A percentile compares a stretch with the other conserved stretches of the same genome.
Conservation (phyloP, 1,139 yeast genomes). For the Blastobotrys raffinosifermentans region DNA sequence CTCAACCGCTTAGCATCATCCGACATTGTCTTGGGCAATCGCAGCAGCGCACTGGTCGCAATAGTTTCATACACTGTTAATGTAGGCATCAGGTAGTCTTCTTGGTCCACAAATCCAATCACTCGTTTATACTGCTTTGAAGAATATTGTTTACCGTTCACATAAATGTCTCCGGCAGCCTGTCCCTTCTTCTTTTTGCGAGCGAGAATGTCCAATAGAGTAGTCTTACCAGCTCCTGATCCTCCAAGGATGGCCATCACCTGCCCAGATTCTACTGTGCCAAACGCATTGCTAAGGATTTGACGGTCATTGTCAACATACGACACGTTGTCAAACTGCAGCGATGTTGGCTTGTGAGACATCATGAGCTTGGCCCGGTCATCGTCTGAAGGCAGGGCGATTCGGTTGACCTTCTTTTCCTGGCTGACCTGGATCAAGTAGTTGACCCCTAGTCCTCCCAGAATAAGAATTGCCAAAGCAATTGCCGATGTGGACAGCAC, state of each 20-base stretch:
- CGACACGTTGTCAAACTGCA: constrained; percentile 66
- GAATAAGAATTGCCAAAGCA: constrained; percentile 36
- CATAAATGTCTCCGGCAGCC: constrained; percentile 56
- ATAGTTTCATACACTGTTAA: constrained; percentile 94
- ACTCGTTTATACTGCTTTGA: constrained; percentile 51
- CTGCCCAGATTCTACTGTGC: constrained; percentile 78
- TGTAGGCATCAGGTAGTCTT: constrained; percentile 84
- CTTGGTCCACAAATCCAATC: constrained; percentile 97
- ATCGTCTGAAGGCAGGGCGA: constrained; percentile 34
- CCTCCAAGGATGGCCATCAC: constrained; percentile 97
- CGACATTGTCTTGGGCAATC: constrained; percentile 78
- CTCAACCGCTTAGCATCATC: constrained; percentile 65
- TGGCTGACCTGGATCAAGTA: constrained; percentile 25
- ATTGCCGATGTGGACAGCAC: constrained; percentile 47
- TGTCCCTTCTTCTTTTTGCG: constrained; percentile 76
- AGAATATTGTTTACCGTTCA: constrained; percentile 53
- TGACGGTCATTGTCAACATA: constrained; percentile 52
- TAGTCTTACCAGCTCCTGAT: constrained; percentile 97
- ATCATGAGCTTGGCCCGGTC: constrained; percentile 33
- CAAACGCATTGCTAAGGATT: constrained; percentile 61
- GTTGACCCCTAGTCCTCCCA: constrained; percentile 41
- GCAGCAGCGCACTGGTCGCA: constrained; percentile 78
- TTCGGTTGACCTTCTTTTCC: constrained; percentile 20
- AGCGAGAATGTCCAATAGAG: constrained; percentile 83
- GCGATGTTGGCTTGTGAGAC: constrained; percentile 65